Evolutionary conservation across 176 grass and related monocot species (phyloP).

Genomic region (Poa pratensis): DNA sequence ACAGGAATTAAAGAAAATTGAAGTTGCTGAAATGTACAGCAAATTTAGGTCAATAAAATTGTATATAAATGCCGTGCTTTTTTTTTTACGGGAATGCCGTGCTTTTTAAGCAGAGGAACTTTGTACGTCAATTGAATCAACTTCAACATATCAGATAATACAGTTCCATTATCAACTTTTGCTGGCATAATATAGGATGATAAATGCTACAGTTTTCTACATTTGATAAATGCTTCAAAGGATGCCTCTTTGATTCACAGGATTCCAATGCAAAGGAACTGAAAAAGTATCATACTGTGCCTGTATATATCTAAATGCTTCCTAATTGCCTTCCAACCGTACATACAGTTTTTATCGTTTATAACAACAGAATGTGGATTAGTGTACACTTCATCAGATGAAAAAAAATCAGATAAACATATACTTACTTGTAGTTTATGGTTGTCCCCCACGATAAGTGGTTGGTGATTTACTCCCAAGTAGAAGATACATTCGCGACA

Average conservation of each 20-base stretch:
- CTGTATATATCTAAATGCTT: conserved; percentile 14
- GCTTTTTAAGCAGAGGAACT: not conserved
- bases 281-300: not conserved
- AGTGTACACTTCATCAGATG: not conserved
- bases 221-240: conserved; percentile 1
- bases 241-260: conserved; percentile 4
- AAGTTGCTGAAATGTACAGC: conserved; percentile 12
- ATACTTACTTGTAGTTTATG: conserved; percentile 91
- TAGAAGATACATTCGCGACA: conserved; percentile 96
- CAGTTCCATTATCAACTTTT: not conserved
- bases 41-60: not conserved
- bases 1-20: conserved; percentile 1
- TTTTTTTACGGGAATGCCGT: not conserved
- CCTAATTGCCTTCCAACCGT: conserved; percentile 30
- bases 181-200: not conserved
- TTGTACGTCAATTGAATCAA: not conserved
- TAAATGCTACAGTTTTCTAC: conserved; percentile 4
- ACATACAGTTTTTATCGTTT: conserved; percentile 31
- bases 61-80: conserved; percentile 2
- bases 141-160: conserved; percentile 23
- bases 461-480: conserved; percentile 86
- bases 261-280: not conserved
- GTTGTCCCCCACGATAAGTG: conserved; percentile 95
- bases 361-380: conserved; percentile 4
- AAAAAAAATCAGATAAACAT: conserved; percentile 27